phyloP scores from a whole-genome alignment of 176 grass and related monocot genomes.

The Pontederia paniculata region DNA sequence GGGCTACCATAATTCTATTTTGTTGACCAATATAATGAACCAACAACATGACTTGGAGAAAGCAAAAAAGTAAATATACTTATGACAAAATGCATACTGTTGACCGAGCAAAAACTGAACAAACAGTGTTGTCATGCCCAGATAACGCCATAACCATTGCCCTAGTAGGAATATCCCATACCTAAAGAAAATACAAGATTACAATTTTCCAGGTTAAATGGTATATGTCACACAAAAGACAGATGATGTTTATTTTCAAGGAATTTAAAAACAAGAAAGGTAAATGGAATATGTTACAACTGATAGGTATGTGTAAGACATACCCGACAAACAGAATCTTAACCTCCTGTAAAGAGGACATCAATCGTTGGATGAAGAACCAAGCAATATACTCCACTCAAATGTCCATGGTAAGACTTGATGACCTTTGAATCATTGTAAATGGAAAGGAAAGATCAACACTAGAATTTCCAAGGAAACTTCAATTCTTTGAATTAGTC shows the following conservation, averaged over 20 bases:
- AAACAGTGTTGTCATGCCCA: conserved; percentile 94
- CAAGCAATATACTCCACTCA: conserved; percentile 97
- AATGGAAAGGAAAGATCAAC: conserved; percentile 7
- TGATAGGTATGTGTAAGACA: not conserved
- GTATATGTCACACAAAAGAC: too few species aligned
- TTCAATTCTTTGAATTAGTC: not conserved
- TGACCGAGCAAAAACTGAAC: conserved; percentile 89
- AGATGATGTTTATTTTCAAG: too few species aligned
- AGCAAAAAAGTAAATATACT: too few species aligned
- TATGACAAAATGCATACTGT: conserved; percentile 39
- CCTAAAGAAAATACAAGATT: conserved; percentile 25
- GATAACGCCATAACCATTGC: conserved; percentile 97
- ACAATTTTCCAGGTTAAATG: too few species aligned
- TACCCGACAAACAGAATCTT: conserved; percentile 99
- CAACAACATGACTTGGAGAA: too few species aligned
- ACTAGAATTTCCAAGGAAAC: not conserved
- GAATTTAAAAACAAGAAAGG: too few species aligned
- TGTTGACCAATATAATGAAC: too few species aligned
- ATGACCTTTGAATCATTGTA: conserved; percentile 51
- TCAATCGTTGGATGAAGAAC: conserved; percentile 95
- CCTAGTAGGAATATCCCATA: conserved; percentile 92
- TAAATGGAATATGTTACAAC: too few species aligned
- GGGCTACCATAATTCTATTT: too few species aligned
- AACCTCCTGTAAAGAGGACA: conserved; percentile 72
- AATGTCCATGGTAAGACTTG: conserved; percentile 94